Conservation (phyloP, 441 rosid species). For the Eutrema salsugineum region DNA sequence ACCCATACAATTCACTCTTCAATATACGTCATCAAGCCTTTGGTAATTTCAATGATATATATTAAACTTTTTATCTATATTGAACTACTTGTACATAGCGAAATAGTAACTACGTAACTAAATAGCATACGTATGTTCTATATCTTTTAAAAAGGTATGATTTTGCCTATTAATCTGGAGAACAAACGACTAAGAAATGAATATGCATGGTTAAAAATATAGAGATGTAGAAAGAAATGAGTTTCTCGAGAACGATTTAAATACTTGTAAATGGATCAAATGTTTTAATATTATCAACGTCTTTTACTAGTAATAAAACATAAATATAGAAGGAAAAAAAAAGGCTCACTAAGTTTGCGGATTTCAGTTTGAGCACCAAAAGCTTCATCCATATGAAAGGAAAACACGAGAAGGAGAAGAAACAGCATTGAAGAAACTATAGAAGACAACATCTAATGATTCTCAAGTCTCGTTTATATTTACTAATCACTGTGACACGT, state of each 20-base stretch:
- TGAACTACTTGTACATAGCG: too few relatives aligned
- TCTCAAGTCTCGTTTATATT: background rate
- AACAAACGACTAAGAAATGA: background rate
- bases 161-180: too few relatives aligned
- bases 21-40: background rate
- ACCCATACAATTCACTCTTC: background rate
- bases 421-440: background rate
- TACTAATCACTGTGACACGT: background rate
- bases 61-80: background rate
- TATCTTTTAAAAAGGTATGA: too few relatives aligned
- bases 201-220: too few relatives aligned
- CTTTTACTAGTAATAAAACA: background rate
- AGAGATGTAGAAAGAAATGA: background rate
- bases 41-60: background rate
- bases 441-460: background rate
- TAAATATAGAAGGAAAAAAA: background rate
- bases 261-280: background rate
- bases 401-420: background rate
- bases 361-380: constrained; percentile 1
- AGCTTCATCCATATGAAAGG: background rate
- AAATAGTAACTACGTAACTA: too few relatives aligned
- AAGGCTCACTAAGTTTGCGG: constrained; percentile 17
- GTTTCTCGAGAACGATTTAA: too few relatives aligned
- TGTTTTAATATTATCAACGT: background rate
- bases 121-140: too few relatives aligned